Evolutionary conservation across 192 early-diverging fungal genomes (phyloP).

Genomic region (Phlyctochytrium bullatum): DNA sequence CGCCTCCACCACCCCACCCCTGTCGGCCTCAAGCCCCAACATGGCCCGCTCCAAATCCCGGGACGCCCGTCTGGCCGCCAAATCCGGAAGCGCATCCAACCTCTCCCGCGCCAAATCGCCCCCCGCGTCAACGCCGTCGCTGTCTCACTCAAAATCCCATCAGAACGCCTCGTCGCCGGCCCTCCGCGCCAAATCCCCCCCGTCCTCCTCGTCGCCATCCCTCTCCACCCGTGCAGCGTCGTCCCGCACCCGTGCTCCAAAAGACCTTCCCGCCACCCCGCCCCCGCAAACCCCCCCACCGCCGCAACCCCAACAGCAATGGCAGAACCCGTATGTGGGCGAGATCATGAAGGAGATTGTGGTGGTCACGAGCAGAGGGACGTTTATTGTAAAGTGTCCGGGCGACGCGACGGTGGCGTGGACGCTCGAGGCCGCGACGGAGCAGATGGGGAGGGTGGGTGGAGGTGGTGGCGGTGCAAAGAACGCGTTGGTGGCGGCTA

Average conservation of each 20-base stretch:
- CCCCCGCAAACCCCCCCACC: neutral
- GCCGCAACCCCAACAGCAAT: conserved; percentile 1
- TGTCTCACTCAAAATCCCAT: neutral
- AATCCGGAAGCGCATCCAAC: neutral
- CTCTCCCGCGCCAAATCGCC: neutral
- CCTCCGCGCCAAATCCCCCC: neutral
- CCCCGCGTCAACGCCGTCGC: neutral
- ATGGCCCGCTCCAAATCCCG: neutral
- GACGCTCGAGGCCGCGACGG: conserved; percentile 23
- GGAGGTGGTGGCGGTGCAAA: neutral
- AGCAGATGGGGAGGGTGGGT: conserved; percentile 17
- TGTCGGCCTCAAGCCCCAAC: neutral
- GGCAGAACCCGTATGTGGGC: neutral
- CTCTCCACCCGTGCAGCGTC: neutral
- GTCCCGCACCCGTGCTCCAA: neutral
- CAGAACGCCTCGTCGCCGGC: no score
- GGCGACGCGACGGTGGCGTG: conserved; percentile 19
- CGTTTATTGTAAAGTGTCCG: conserved; percentile 21
- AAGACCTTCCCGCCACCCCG: neutral
- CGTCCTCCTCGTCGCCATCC: neutral
- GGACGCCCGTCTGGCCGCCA: neutral
- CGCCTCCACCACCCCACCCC: neutral
- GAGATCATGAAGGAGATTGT: conserved; percentile 25
- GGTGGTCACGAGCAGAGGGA: conserved; percentile 26
- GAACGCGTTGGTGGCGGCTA: conserved; percentile 28